A percentile compares a stretch with the other conserved stretches of the same genome.
These are phyloP conservation scores for Chlorella sorokiniana DNA, from an alignment of 139 green algal species.

Conservation along the genomic window DNA sequence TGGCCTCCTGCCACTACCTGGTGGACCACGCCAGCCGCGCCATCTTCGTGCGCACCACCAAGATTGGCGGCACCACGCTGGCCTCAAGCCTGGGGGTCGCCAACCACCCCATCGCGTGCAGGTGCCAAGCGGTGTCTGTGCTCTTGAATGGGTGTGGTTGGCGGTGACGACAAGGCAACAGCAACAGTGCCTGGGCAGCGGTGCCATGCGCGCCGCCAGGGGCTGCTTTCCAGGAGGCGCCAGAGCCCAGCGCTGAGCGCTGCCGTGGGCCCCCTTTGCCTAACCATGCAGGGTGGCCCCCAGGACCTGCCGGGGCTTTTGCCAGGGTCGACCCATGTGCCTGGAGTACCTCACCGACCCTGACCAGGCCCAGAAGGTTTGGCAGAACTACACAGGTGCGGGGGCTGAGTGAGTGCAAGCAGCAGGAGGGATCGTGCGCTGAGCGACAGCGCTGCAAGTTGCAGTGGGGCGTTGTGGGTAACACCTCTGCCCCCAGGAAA, in stretches of 20 bases:
- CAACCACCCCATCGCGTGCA: not conserved
- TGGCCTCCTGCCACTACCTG: slow-evolving; percentile 7
- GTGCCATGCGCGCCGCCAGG: too few species aligned
- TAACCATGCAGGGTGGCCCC: not conserved
- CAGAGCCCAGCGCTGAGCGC: not conserved
- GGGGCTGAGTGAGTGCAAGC: not conserved
- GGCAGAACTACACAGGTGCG: slow-evolving; percentile 12
- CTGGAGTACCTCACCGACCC: not conserved
- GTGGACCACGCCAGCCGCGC: not conserved
- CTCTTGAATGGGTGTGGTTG: too few species aligned
- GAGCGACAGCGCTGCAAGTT: not conserved
- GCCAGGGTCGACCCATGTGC: not conserved
- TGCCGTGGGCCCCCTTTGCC: not conserved
- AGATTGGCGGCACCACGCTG: slow-evolving; percentile 1
- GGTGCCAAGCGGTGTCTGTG: too few species aligned
- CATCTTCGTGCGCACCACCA: not conserved
- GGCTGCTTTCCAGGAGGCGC: too few species aligned
- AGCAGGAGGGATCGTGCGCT: not conserved
- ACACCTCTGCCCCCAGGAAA: too few species aligned
- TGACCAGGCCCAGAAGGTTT: not conserved
- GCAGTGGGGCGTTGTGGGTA: not conserved
- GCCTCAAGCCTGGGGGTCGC: not conserved
- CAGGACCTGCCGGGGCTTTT: not conserved
- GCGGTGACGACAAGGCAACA: too few species aligned
- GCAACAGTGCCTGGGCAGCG: too few species aligned